Evolutionary conservation across 108 stramenopile species (phyloP).

Genomic region (Nitzschia palea): DNA sequence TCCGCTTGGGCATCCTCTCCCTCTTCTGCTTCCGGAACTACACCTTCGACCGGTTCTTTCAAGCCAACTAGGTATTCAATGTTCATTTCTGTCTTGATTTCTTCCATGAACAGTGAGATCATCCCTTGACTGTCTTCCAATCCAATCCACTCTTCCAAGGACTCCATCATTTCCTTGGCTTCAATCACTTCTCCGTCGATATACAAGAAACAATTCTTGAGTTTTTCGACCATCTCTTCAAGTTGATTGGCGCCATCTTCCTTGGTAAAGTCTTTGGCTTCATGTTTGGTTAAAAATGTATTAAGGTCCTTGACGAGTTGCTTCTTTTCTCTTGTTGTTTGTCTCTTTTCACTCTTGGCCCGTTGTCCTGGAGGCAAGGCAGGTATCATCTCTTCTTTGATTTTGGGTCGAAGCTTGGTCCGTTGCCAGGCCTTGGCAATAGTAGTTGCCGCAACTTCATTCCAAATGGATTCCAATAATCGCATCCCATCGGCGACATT

Average conservation of each 20-base stretch:
- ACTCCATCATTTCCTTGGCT: slow-evolving; percentile 14
- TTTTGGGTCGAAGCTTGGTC: slow-evolving; percentile 18
- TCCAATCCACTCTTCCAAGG: slow-evolving; percentile 24
- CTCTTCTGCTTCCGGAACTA: slow-evolving; percentile 28
- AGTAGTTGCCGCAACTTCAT: slow-evolving; percentile 20
- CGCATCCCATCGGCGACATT: slow-evolving; percentile 24
- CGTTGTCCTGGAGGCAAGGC: slow-evolving; percentile 8
- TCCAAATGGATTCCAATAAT: slow-evolving; percentile 17
- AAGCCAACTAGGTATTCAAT: slow-evolving; percentile 22
- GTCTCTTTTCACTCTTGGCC: slow-evolving; percentile 25
- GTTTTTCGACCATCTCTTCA: slow-evolving; percentile 24
- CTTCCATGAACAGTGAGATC: slow-evolving; percentile 15
- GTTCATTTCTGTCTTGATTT: slow-evolving; percentile 29
- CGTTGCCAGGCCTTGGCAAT: slow-evolving; percentile 25
- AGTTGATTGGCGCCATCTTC: slow-evolving; percentile 10
- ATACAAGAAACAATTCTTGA: slow-evolving; percentile 18
- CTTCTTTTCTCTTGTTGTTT: slow-evolving; percentile 28
- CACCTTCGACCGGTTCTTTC: slow-evolving; percentile 13
- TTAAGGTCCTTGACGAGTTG: slow-evolving; percentile 19
- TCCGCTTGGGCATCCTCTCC: slow-evolving; percentile 17
- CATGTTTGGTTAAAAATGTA: slow-evolving; percentile 13
- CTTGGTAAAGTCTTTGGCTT: background rate
- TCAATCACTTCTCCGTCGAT: slow-evolving; percentile 14
- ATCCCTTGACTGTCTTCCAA: slow-evolving; percentile 19
- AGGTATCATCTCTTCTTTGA: slow-evolving; percentile 11